phyloP scores from a whole-genome alignment of 306 rosid genomes.

The Myrica gale region DNA sequence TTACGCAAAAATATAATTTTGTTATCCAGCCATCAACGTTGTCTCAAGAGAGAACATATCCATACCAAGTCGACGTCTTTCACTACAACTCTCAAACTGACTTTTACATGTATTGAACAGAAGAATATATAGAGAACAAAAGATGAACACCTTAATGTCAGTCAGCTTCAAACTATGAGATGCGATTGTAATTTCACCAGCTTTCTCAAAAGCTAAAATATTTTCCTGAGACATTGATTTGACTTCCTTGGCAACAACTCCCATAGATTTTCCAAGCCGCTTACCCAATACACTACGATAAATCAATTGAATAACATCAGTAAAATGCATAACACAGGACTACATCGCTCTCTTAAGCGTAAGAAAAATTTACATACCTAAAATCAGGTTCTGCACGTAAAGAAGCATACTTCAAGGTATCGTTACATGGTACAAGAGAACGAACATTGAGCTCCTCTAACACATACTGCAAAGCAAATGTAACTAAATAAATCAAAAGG shows the following conservation, averaged over 20 bases:
- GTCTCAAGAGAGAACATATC: background rate
- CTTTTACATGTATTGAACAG: background rate
- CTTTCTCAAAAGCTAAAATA: constrained; percentile 79
- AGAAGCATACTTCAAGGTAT: constrained; percentile 79
- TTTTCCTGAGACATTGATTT: constrained; percentile 86
- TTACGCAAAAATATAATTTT: background rate
- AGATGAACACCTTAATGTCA: constrained; percentile 75
- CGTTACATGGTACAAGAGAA: constrained; percentile 80
- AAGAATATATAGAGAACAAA: background rate
- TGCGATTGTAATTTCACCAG: constrained; percentile 72
- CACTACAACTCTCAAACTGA: background rate
- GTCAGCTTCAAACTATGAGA: constrained; percentile 69
- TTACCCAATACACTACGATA: constrained; percentile 67
- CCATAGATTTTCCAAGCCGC: constrained; percentile 93
- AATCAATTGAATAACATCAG: constrained; percentile 20
- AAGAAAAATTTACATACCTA: constrained; percentile 52
- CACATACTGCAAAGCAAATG: constrained; percentile 62
- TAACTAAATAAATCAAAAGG: constrained; percentile 21
- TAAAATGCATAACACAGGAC: constrained; percentile 1
- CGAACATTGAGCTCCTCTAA: constrained; percentile 86
- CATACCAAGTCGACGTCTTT: too few species aligned
- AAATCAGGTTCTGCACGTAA: constrained; percentile 92
- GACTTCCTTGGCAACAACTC: constrained; percentile 70
- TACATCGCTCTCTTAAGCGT: constrained; percentile 1
- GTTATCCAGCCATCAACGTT: background rate